Conservation (phyloP, 495 filamentous ascomycete genomes). For the Filosporella fistucella region DNA sequence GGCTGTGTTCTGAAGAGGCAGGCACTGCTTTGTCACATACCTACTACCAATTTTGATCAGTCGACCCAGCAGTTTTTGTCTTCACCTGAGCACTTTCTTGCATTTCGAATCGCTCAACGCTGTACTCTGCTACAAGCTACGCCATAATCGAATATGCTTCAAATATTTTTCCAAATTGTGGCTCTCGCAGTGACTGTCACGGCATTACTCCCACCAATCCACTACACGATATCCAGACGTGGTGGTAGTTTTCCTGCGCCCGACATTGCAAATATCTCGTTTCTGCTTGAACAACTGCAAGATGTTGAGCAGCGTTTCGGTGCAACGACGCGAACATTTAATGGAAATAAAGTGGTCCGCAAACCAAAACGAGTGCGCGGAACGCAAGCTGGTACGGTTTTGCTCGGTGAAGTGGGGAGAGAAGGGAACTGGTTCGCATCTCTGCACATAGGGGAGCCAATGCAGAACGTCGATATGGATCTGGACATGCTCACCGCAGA, state of each 20-base stretch:
- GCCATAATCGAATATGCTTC: no score
- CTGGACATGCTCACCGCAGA: slow-evolving; percentile 14
- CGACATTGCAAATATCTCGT: slow-evolving; percentile 6
- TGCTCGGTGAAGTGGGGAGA: slow-evolving; percentile 12
- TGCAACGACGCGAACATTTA: slow-evolving; percentile 2
- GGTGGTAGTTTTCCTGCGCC: slow-evolving; percentile 7
- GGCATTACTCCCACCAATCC: no score
- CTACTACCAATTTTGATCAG: no score
- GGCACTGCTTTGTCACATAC: no score
- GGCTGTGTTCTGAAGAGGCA: no score
- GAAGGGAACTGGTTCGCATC: slow-evolving; percentile 13
- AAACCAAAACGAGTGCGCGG: slow-evolving; percentile 2
- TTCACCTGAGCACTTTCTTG: no score
- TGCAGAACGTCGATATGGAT: slow-evolving; percentile 11
- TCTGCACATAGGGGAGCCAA: slow-evolving; percentile 10
- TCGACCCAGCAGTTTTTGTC: no score
- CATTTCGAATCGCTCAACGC: no score
- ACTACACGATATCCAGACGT: slow-evolving; percentile 10
- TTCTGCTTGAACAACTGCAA: slow-evolving; percentile 4
- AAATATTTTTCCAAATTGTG: no score
- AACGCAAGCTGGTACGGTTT: slow-evolving; percentile 1
- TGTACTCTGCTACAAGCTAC: no score
- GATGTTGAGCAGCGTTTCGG: slow-evolving; percentile 2
- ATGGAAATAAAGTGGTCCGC: slow-evolving; percentile 9
- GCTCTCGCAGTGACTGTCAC: no score